Conservation (phyloP, 1,284 basidiomycete genomes). For the Retiboletus flavoniger region DNA sequence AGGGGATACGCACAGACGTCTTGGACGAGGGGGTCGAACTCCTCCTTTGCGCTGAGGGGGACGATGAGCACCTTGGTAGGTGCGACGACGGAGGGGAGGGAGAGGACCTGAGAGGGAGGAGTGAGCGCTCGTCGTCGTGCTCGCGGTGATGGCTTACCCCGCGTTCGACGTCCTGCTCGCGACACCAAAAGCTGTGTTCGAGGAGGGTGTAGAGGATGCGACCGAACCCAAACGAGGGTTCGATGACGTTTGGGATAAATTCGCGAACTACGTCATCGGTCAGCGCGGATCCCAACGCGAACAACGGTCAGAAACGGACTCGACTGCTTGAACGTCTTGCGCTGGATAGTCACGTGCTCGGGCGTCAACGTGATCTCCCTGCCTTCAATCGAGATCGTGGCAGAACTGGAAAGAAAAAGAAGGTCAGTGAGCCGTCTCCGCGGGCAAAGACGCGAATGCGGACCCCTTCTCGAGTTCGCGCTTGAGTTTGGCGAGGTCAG, state of each 20-base stretch:
- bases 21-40: constrained; percentile 81
- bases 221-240: constrained; percentile 97
- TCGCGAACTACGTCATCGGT: constrained; percentile 64
- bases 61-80: constrained; percentile 97
- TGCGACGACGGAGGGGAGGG: constrained; percentile 86
- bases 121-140: neutral
- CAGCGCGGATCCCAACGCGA: constrained; percentile 13
- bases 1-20: constrained; percentile 78
- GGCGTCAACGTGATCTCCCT: constrained; percentile 72
- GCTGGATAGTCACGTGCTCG: constrained; percentile 78
- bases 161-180: constrained; percentile 88
- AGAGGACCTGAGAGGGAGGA: constrained; percentile 76
- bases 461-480: constrained; percentile 76
- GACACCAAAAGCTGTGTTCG: constrained; percentile 95
- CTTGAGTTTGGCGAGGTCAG: constrained; percentile 67
- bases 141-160: constrained; percentile 54
- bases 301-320: constrained; percentile 48
- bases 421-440: constrained; percentile 9
- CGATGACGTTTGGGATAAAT: constrained; percentile 96
- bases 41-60: constrained; percentile 86
- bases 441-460: constrained; percentile 30
- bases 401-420: constrained; percentile 36
- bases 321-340: constrained; percentile 88
- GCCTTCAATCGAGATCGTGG: constrained; percentile 58
- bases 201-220: constrained; percentile 94